Conservation (phyloP, 1,139 yeast genomes). For the Candida labiduridarum region DNA sequence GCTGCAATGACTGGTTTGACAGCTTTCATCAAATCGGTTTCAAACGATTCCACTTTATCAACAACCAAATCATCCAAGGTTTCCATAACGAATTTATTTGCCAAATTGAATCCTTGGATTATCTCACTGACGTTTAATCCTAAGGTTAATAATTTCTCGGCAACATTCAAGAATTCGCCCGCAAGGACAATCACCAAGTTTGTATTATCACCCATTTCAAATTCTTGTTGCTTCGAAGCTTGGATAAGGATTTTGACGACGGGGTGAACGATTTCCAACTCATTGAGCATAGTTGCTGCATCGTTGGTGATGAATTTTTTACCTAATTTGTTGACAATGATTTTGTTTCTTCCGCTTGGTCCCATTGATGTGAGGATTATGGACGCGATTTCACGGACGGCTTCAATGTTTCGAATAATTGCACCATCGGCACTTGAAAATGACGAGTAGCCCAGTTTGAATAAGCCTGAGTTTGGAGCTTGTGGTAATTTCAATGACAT, state of each 20-base stretch:
- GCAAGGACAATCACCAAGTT: slow-evolving; percentile 63
- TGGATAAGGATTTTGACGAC: slow-evolving; percentile 93
- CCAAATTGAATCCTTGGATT: slow-evolving; percentile 85
- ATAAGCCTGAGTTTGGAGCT: slow-evolving; percentile 91
- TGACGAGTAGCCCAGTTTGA: slow-evolving; percentile 94
- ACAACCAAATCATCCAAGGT: slow-evolving; percentile 69
- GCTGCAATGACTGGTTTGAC: slow-evolving; percentile 89
- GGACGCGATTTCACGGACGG: slow-evolving; percentile 88
- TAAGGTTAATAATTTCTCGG: slow-evolving; percentile 79
- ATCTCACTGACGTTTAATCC: slow-evolving; percentile 92
- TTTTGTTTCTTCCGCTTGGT: slow-evolving; percentile 96
- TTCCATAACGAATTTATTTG: slow-evolving; percentile 69
- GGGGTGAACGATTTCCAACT: slow-evolving; percentile 93
- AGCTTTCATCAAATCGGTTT: slow-evolving; percentile 63
- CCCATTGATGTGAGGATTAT: slow-evolving; percentile 96
- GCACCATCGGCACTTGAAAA: slow-evolving; percentile 94
- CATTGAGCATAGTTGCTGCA: slow-evolving; percentile 94
- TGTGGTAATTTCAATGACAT: slow-evolving; percentile 93
- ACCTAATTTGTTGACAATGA: slow-evolving; percentile 81
- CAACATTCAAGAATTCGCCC: slow-evolving; percentile 84
- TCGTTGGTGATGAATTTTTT: slow-evolving; percentile 91
- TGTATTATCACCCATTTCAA: slow-evolving; percentile 64
- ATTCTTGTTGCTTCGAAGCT: slow-evolving; percentile 97
- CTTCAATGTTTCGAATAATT: slow-evolving; percentile 86
- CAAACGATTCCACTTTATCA: slow-evolving; percentile 60